These are phyloP conservation scores for Aureobasidium uvarum DNA, from an alignment of 2,329 filamentous ascomycete species.

Conservation along the genomic window DNA sequence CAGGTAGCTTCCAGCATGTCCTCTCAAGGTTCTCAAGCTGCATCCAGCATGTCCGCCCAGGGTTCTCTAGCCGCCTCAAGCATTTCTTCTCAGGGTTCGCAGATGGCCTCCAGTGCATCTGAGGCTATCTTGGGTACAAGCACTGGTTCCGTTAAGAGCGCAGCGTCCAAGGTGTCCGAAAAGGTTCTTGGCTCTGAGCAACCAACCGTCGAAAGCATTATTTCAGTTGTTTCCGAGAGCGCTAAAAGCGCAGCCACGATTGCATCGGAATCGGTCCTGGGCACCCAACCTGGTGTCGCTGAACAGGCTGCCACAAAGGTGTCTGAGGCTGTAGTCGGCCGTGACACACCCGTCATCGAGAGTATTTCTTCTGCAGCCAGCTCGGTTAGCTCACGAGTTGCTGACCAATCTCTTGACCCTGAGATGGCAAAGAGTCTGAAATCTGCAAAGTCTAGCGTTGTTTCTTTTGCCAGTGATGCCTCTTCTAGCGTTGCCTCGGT, in stretches of 20 bases:
- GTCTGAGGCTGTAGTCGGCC: conserved; percentile 32
- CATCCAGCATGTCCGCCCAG: not conserved
- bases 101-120: conserved; percentile 34
- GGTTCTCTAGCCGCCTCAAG: not conserved
- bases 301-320: conserved; percentile 40
- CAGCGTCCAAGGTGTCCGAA: conserved; percentile 54
- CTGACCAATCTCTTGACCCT: conserved; percentile 30
- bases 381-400: conserved; percentile 8
- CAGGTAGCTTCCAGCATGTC: conserved; percentile 36
- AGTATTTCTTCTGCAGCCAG: conserved; percentile 38
- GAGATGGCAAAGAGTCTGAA: conserved; percentile 39
- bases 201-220: conserved; percentile 24
- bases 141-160: conserved; percentile 51
- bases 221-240: conserved; percentile 30
- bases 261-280: conserved; percentile 26
- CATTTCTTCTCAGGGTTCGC: conserved; percentile 30
- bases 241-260: conserved; percentile 28
- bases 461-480: conserved; percentile 21
- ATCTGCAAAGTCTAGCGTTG: conserved; percentile 33
- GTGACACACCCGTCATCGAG: conserved; percentile 33
- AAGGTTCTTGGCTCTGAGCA: conserved; percentile 36
- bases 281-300: conserved; percentile 31
- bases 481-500: conserved; percentile 33
- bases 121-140: conserved; percentile 42
- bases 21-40: not conserved